Evolutionary conservation across 2,329 filamentous ascomycete species (phyloP).

Genomic region (Claviceps purpurea): DNA sequence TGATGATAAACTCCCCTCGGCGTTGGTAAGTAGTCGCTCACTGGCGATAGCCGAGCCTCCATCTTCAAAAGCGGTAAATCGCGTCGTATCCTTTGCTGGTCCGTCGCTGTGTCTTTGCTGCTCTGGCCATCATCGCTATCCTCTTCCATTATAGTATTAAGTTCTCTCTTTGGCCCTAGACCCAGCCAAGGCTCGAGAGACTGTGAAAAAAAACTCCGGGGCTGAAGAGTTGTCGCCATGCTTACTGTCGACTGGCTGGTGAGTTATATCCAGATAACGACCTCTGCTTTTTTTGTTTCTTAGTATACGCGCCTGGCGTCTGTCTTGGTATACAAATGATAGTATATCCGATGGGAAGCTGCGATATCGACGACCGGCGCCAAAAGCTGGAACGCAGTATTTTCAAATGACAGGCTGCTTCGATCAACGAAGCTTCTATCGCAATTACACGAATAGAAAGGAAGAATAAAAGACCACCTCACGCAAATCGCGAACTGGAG

Average conservation of each 20-base stretch:
- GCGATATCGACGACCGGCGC: constrained; percentile 23
- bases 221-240: constrained; percentile 31
- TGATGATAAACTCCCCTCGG: constrained; percentile 55
- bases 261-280: constrained; percentile 18
- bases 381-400: constrained; percentile 11
- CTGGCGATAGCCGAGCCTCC: constrained; percentile 44
- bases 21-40: constrained; percentile 56
- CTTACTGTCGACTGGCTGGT: constrained; percentile 9
- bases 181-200: constrained; percentile 41
- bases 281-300: background rate
- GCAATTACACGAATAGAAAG: constrained; percentile 14
- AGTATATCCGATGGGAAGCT: constrained; percentile 6
- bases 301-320: background rate
- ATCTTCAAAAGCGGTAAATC: constrained; percentile 34
- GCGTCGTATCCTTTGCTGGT: constrained; percentile 14
- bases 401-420: constrained; percentile 27
- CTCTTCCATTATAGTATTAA: constrained; percentile 56
- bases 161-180: constrained; percentile 36
- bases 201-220: constrained; percentile 21
- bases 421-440: constrained; percentile 30
- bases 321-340: background rate
- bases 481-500: constrained; percentile 11
- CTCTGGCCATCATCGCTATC: constrained; percentile 26
- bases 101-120: constrained; percentile 10
- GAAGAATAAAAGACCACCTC: constrained; percentile 7